Percentiles rank a stretch among this genome's conserved stretches.
phyloP scores from a whole-genome alignment of 306 rosid genomes.

The Acacia melanoxylon region DNA sequence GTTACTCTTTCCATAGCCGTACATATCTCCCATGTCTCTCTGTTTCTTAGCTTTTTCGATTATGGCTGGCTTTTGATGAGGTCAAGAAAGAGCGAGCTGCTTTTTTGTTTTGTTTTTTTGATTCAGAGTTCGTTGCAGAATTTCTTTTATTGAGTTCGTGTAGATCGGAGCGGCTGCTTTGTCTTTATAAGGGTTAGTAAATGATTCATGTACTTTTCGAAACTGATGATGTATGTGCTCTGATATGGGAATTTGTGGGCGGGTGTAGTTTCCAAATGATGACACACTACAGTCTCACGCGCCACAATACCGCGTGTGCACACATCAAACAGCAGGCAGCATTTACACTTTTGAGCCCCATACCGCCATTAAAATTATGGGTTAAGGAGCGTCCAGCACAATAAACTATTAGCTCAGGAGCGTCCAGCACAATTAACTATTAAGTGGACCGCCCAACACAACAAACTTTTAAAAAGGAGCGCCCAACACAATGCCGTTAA shows the following conservation, averaged over 20 bases:
- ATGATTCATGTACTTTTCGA: background rate
- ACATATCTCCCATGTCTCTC: constrained; percentile 46
- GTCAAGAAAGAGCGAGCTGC: background rate
- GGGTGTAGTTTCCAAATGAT: constrained; percentile 9
- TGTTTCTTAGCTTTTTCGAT: background rate
- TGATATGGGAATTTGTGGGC: constrained; percentile 30
- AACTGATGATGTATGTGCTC: background rate
- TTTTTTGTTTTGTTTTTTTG: background rate
- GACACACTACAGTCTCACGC: constrained; percentile 9
- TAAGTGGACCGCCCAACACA: too few relatives aligned
- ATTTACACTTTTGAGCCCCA: background rate
- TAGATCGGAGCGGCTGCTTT: background rate
- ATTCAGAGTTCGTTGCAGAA: background rate
- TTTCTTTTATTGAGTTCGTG: background rate
- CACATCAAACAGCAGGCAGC: background rate
- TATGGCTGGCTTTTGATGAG: background rate
- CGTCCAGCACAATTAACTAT: too few relatives aligned
- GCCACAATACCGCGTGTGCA: constrained; percentile 4
- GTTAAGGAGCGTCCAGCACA: too few relatives aligned
- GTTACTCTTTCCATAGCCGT: constrained; percentile 32
- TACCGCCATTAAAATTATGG: background rate
- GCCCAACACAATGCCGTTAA: too few relatives aligned
- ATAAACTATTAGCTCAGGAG: too few relatives aligned
- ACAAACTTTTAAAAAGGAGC: too few relatives aligned
- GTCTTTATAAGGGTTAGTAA: background rate